A percentile compares a stretch with the other conserved stretches of the same genome.
Evolutionary conservation across 202 grass and related monocot genomes (phyloP).

Genomic region (Zoysia matrella): DNA sequence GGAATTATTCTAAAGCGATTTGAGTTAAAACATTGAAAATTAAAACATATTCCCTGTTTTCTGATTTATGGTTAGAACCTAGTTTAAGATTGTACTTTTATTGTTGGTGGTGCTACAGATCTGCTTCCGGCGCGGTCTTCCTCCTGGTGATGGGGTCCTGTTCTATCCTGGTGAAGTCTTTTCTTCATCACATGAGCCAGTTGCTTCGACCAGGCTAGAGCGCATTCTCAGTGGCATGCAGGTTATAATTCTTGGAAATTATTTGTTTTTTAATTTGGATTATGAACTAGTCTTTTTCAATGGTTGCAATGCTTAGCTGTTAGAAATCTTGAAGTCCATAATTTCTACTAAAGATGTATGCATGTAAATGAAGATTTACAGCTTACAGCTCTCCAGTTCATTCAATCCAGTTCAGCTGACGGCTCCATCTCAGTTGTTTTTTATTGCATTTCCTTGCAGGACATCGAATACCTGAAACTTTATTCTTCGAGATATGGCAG

Average conservation of each 20-base stretch:
- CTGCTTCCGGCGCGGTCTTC: slow-evolving; percentile 88
- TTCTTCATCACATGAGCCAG: slow-evolving; percentile 86
- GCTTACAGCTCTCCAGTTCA: background rate
- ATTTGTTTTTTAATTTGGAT: background rate
- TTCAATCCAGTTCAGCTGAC: background rate
- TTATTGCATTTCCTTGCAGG: slow-evolving; percentile 48
- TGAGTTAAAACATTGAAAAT: background rate
- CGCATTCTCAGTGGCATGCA: slow-evolving; percentile 98
- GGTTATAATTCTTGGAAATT: slow-evolving; percentile 49
- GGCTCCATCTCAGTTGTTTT: slow-evolving; percentile 10
- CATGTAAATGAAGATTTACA: background rate
- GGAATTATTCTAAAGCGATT: background rate
- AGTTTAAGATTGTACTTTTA: background rate
- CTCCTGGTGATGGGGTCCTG: slow-evolving; percentile 89
- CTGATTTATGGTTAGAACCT: background rate
- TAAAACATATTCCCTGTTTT: background rate
- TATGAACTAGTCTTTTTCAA: background rate
- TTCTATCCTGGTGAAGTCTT: slow-evolving; percentile 98
- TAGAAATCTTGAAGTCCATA: background rate
- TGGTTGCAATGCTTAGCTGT: background rate
- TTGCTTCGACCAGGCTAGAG: slow-evolving; percentile 85
- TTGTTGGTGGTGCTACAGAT: slow-evolving; percentile 50
- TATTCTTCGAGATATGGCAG: slow-evolving; percentile 78
- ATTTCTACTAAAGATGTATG: background rate
- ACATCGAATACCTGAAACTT: slow-evolving; percentile 91